phyloP scores from a whole-genome alignment of 768 basidiomycete species.

The Guyanaporus albipodus region DNA sequence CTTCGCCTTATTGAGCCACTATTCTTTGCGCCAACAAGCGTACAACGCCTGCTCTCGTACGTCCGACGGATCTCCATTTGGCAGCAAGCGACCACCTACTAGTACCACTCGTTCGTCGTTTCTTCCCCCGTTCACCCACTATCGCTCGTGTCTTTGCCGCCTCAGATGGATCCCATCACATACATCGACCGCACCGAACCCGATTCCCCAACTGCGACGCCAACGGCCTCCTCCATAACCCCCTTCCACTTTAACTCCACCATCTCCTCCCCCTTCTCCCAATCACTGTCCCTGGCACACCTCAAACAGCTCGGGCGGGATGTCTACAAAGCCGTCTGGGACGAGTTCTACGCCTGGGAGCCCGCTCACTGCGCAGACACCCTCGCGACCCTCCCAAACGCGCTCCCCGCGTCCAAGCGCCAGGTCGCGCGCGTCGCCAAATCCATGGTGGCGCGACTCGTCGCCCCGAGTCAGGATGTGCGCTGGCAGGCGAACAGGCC shows the following conservation, averaged over 20 bases:
- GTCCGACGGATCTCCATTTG: no score
- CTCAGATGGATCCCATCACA: neutral
- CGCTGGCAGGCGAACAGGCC: no score
- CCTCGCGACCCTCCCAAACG: slow-evolving; percentile 17
- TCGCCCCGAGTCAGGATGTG: no score
- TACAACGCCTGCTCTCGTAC: no score
- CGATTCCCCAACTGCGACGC: slow-evolving; percentile 8
- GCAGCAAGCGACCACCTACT: no score
- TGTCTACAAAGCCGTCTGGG: slow-evolving; percentile 40
- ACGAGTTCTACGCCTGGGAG: slow-evolving; percentile 47
- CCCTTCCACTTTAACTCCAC: neutral
- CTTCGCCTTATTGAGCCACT: no score
- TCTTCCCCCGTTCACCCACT: no score
- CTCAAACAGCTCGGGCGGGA: slow-evolving; percentile 23
- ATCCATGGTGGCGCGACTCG: slow-evolving; percentile 3
- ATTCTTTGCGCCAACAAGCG: no score
- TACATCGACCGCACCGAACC: slow-evolving; percentile 27
- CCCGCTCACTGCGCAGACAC: slow-evolving; percentile 25
- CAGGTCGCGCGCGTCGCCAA: slow-evolving; percentile 15
- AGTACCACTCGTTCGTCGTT: no score
- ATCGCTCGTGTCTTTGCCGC: neutral
- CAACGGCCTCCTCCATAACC: neutral
- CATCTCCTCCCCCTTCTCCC: neutral
- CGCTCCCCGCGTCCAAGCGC: slow-evolving; percentile 4
- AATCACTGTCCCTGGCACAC: neutral